Conservation (phyloP, 1,284 basidiomycete species). For the Acaromyces ingoldii region DNA sequence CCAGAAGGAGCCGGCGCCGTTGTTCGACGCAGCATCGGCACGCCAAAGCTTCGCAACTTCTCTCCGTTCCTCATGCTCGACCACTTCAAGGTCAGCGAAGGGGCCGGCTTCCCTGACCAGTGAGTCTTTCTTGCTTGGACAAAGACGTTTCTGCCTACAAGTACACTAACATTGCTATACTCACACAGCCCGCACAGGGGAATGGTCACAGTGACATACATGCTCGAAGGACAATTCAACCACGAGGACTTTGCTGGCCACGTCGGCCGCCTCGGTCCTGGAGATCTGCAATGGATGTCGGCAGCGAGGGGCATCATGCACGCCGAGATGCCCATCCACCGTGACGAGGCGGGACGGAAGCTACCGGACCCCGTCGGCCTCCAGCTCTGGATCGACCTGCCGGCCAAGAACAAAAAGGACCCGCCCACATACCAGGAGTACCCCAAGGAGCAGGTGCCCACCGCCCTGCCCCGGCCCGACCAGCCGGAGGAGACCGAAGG, state of each 20-base stretch:
- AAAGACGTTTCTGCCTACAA: conserved; percentile 53
- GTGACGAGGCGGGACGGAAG: conserved; percentile 54
- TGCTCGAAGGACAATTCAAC: conserved; percentile 73
- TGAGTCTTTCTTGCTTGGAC: not conserved
- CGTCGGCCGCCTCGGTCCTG: conserved; percentile 62
- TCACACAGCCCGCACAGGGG: conserved; percentile 12
- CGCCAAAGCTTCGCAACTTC: conserved; percentile 68
- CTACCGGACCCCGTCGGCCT: conserved; percentile 69
- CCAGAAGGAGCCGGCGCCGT: conserved; percentile 81
- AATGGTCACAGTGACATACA: conserved; percentile 64
- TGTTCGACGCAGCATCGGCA: conserved; percentile 86
- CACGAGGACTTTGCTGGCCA: conserved; percentile 94
- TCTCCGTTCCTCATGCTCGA: conserved; percentile 77
- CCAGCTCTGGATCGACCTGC: conserved; percentile 91
- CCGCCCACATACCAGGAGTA: conserved; percentile 58
- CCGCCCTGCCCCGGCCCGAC: conserved; percentile 61
- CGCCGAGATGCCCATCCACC: conserved; percentile 73
- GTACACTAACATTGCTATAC: not conserved
- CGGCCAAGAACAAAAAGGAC: conserved; percentile 77
- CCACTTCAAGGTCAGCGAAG: conserved; percentile 55
- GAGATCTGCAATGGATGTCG: conserved; percentile 80
- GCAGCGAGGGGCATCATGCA: conserved; percentile 60
- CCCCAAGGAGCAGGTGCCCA: conserved; percentile 51
- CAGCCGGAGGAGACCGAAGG: conserved; percentile 70
- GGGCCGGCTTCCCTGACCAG: conserved; percentile 63